Evolutionary conservation across 306 rosid species (phyloP), one percentile per base, ranked within the genome.

Genomic region (Lotus japonicus): DNA sequence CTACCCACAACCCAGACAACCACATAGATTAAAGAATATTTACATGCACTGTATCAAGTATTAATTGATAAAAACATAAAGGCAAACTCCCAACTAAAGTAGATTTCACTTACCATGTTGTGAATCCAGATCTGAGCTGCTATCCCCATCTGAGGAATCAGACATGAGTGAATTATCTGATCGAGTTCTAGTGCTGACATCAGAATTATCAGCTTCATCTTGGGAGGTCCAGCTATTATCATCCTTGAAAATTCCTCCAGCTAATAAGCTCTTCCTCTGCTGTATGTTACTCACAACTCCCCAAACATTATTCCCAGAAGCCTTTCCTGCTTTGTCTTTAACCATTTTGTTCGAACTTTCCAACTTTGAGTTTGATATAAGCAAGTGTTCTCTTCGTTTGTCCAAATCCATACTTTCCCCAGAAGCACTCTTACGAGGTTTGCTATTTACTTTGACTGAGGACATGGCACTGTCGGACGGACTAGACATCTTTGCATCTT

Each of bases 181-280:
- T 39, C 88, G 90, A 70, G 83, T 71, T 71, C 68, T 76, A 43
- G 87, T 82, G 84, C 89, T 90, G 60, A 77, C 76, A 82, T 75
- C 85, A 12, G 92, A 86, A 70, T 64, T 74, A 69, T 44, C 65
- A 73, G 9, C 58, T 75, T 51, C 88, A 62, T 78, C 89, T 75
- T 82, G 88, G 13, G 89, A 82, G 64, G 84, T 66, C 44, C 75
- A 80, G 59, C 87, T 83, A 67, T 84, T 84, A 53, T 83, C 90
- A 78, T 80, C 95, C 57, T 77, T 66, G 81, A 89, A 92, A 75
- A 88, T 82, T 68, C 81, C 56, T 64, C 86, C 87, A 0, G 75
- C 76, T 60, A 79, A 63, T 70, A 84, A 66, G 71, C 82, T 84
- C 80, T 74, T 87, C 45, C 64, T 80, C n/a, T 48, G 69, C 35